Evolutionary conservation across 2,329 filamentous ascomycete species (phyloP).

Genomic region (Fusarium decemcellulare): DNA sequence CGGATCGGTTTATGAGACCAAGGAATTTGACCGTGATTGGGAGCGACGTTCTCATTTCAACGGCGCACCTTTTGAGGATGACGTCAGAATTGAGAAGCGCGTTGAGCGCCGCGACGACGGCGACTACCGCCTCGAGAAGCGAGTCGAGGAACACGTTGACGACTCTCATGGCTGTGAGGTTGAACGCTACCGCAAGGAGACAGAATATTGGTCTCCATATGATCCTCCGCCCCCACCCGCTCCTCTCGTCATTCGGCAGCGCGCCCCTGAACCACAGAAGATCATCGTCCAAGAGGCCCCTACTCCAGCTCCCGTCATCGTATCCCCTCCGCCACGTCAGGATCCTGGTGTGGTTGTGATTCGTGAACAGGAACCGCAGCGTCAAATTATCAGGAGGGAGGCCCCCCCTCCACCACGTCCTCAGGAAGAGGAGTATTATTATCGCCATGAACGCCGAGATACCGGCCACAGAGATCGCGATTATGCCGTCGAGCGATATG

Average conservation of each 20-base stretch:
- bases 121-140: constrained; percentile 63
- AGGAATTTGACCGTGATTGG: constrained; percentile 59
- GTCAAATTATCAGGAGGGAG: constrained; percentile 6
- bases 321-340: constrained; percentile 59
- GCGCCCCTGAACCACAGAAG: constrained; percentile 68
- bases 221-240: constrained; percentile 59
- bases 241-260: constrained; percentile 71
- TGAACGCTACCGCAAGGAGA: constrained; percentile 73
- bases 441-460: constrained; percentile 62
- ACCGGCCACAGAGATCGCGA: constrained; percentile 53
- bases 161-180: constrained; percentile 63
- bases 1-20: constrained; percentile 55
- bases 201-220: constrained; percentile 71
- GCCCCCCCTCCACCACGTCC: constrained; percentile 20
- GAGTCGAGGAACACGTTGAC: constrained; percentile 64
- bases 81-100: constrained; percentile 68
- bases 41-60: constrained; percentile 58
- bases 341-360: constrained; percentile 62
- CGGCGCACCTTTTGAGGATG: constrained; percentile 61
- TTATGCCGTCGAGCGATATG: constrained; percentile 54
- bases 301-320: constrained; percentile 64
- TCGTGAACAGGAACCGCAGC: constrained; percentile 57
- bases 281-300: constrained; percentile 73
- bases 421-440: constrained; percentile 66
- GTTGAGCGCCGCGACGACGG: constrained; percentile 64